Evolutionary conservation across 2,329 filamentous ascomycete species (phyloP).

Genomic region (Nannizzia gypsea): DNA sequence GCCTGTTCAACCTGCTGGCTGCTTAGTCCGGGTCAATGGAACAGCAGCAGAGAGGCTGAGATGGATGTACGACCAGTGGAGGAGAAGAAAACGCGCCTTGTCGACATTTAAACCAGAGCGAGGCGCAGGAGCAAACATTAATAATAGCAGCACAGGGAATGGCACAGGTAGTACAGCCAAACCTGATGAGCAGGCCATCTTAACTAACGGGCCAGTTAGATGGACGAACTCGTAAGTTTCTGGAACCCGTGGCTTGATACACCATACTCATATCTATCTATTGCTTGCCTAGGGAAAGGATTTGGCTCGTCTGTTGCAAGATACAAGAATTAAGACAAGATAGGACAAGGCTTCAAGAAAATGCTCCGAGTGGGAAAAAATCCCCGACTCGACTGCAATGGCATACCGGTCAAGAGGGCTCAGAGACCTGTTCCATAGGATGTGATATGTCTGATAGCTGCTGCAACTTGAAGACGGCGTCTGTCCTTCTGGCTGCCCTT

Average conservation of each 20-base stretch:
- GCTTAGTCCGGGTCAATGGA: not conserved
- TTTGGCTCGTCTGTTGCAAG: not conserved
- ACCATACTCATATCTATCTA: not conserved
- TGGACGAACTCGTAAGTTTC: not conserved
- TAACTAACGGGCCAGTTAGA: not conserved
- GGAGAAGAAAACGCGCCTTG: not conserved
- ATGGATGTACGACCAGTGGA: not conserved
- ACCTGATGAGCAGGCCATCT: not conserved
- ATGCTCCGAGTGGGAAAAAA: not conserved
- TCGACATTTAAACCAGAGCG: not conserved
- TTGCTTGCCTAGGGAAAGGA: not conserved
- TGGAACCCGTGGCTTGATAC: not conserved
- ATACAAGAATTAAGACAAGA: not conserved
- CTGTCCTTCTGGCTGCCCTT: not conserved
- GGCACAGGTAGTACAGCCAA: not conserved
- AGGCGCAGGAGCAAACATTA: slow-evolving; percentile 2
- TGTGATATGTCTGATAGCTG: not conserved
- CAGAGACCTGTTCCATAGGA: not conserved
- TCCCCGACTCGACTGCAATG: not conserved
- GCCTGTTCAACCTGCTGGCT: not conserved
- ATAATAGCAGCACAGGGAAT: slow-evolving; percentile 1
- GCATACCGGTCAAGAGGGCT: not conserved
- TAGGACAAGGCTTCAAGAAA: not conserved
- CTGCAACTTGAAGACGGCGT: not conserved
- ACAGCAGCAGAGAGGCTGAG: not conserved